Percentiles rank a stretch among this genome's conserved stretches.
phyloP scores from a whole-genome alignment of 1,284 basidiomycete genomes.

The Ustilago hordei region DNA sequence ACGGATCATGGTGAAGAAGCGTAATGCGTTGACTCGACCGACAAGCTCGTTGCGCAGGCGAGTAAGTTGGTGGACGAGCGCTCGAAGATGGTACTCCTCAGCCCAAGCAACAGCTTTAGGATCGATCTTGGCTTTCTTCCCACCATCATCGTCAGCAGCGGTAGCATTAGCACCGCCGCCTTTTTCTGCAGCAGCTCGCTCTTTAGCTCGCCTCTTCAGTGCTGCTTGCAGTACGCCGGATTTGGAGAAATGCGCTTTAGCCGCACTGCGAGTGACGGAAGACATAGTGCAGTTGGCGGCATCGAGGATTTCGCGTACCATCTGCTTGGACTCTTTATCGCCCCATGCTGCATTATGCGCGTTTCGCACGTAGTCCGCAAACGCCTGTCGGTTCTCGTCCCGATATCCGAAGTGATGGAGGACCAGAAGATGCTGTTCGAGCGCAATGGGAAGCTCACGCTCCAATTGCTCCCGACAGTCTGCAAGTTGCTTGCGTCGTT shows the following conservation, averaged over 20 bases:
- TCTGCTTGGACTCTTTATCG: constrained; percentile 79
- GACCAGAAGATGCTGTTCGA: constrained; percentile 71
- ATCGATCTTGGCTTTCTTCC: constrained; percentile 32
- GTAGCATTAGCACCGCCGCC: constrained; percentile 16
- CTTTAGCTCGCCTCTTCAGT: constrained; percentile 43
- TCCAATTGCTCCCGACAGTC: constrained; percentile 82
- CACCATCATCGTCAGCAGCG: constrained; percentile 37
- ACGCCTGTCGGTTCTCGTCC: constrained; percentile 78
- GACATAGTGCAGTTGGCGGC: constrained; percentile 70
- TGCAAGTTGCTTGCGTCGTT: constrained; percentile 81
- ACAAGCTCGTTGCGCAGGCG: constrained; percentile 56
- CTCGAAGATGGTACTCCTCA: constrained; percentile 50
- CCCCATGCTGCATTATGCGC: constrained; percentile 74
- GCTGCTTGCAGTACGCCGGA: constrained; percentile 41
- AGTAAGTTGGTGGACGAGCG: constrained; percentile 55
- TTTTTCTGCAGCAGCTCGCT: constrained; percentile 38
- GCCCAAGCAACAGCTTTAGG: constrained; percentile 46
- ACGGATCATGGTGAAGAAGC: constrained; percentile 58
- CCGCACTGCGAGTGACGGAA: constrained; percentile 27
- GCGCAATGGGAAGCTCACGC: constrained; percentile 76
- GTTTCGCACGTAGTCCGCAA: constrained; percentile 79
- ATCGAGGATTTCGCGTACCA: constrained; percentile 76
- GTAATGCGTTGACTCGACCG: constrained; percentile 51
- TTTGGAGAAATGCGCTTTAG: constrained; percentile 25
- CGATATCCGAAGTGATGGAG: constrained; percentile 78